These are phyloP conservation scores for Halophytophthora batemanensis DNA, from an alignment of 352 stramenopile genomes.

Conservation along the genomic window DNA sequence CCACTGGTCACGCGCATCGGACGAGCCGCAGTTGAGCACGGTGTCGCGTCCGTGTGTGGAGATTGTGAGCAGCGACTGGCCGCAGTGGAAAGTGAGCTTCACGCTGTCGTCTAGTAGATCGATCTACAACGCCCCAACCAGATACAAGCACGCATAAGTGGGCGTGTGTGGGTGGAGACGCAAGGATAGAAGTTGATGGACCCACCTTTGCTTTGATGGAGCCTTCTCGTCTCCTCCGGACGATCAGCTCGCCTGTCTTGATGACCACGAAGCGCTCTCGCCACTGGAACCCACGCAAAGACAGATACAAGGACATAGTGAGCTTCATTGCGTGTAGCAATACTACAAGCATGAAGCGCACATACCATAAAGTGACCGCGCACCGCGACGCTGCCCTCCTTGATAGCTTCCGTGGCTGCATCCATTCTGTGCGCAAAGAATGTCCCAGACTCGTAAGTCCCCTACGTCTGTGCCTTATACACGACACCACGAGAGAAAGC, in stretches of 20 bases:
- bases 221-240: slow-evolving; percentile 41
- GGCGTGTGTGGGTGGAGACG: background rate
- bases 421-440: slow-evolving; percentile 17
- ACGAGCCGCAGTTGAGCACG: slow-evolving; percentile 51
- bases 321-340: background rate
- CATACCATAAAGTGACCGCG: slow-evolving; percentile 65
- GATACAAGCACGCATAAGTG: background rate
- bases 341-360: background rate
- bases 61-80: slow-evolving; percentile 58
- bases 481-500: too few species aligned
- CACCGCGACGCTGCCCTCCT: slow-evolving; percentile 57
- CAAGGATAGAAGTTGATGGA: background rate
- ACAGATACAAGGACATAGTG: slow-evolving; percentile 2
- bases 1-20: slow-evolving; percentile 49
- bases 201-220: slow-evolving; percentile 61
- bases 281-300: slow-evolving; percentile 35
- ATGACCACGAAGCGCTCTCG: slow-evolving; percentile 64
- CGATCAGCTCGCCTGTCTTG: slow-evolving; percentile 40
- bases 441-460: background rate
- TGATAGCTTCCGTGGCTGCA: slow-evolving; percentile 28
- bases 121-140: slow-evolving; percentile 30
- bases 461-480: too few species aligned
- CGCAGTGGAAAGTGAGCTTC: slow-evolving; percentile 59
- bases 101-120: slow-evolving; percentile 51
- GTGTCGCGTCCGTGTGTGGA: slow-evolving; percentile 36